Base-by-base conservation (phyloP, 495 filamentous ascomycete species). In the Xylaria sp. region DNA sequence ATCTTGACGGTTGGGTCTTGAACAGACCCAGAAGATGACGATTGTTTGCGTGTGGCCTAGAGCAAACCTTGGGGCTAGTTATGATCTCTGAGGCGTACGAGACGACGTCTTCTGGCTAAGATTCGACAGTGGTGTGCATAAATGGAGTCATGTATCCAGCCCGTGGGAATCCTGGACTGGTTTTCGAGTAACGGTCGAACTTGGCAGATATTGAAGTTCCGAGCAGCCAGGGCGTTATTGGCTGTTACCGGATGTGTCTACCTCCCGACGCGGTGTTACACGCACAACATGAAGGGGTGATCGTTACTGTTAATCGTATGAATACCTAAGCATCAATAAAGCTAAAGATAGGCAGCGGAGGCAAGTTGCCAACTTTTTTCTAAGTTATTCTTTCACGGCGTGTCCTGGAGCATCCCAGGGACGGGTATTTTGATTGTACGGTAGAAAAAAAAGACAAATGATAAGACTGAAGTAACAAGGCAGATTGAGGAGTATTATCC, bases 1-100 rank as follows among this genome's bases (percentile, higher is more conserved):
- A 85, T 85, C 73, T 82, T 85, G 83, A 75, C 82, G 83, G 78
- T 63, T 82, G 75, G 83, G 83, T 78, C 77, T 48, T 67, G 17
- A 19, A 73, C 6, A 77, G 75, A 77, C 77, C 77, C 75, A 44
- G 31, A 55, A 61, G 37, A 31, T 46, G 40, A 61, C n/a, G 1
- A 19, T 24, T 68, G 31, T 61, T 68, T 9, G 41, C 31, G 2
- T 31, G 41, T 48, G 40, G 50, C 19, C 8, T 48, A 17, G 19
- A 21, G 24, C 40, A 29, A 58, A 21, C 19, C 15, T 24, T 8
- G 24, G 19, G 24, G 11, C 26, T 29, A n/a, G 26, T 15, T 19
- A 48, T 12, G 41, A 11, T 31, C 53, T 24, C 41, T 19, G 43
- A 61, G 21, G 44, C 26, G 44, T 11, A 41, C 31, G 53, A 53